phyloP scores from a whole-genome alignment of 768 basidiomycete species.

The Atractiella rhizophila region DNA sequence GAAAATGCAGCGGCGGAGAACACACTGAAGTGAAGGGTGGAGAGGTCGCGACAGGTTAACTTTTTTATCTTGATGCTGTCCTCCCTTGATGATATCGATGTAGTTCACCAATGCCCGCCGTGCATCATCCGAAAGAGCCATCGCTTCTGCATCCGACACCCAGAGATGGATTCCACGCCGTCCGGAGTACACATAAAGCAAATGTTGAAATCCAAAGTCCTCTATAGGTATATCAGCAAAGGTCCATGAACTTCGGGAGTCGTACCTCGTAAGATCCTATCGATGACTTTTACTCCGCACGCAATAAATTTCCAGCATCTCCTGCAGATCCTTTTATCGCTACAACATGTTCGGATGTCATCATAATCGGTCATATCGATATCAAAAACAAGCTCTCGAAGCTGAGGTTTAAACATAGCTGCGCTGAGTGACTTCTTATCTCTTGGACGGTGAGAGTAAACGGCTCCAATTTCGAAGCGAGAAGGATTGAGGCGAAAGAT shows the following conservation, averaged over 20 bases:
- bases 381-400: constrained; percentile 91
- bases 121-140: constrained; percentile 76
- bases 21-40: constrained; percentile 50
- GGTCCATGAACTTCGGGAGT: neutral
- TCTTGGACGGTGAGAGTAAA: constrained; percentile 68
- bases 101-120: constrained; percentile 63
- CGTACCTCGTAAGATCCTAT: constrained; percentile 39
- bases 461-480: constrained; percentile 88
- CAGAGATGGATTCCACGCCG: constrained; percentile 95
- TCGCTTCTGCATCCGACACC: constrained; percentile 71
- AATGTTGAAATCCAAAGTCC: constrained; percentile 68
- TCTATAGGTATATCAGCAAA: constrained; percentile 21
- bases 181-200: constrained; percentile 96
- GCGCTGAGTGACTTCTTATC: constrained; percentile 62
- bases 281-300: constrained; percentile 66
- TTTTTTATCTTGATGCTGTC: constrained; percentile 56
- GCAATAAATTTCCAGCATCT: constrained; percentile 89
- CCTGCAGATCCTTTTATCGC: constrained; percentile 64
- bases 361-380: constrained; percentile 99
- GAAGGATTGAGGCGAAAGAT: constrained; percentile 59
- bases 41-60: constrained; percentile 41
- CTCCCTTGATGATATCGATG: constrained; percentile 56
- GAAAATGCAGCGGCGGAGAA: constrained; percentile 9
- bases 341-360: constrained; percentile 77
- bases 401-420: constrained; percentile 41